Evolutionary conservation across 768 basidiomycete genomes (phyloP).

Genomic region (Amanita pseudoporphyria): DNA sequence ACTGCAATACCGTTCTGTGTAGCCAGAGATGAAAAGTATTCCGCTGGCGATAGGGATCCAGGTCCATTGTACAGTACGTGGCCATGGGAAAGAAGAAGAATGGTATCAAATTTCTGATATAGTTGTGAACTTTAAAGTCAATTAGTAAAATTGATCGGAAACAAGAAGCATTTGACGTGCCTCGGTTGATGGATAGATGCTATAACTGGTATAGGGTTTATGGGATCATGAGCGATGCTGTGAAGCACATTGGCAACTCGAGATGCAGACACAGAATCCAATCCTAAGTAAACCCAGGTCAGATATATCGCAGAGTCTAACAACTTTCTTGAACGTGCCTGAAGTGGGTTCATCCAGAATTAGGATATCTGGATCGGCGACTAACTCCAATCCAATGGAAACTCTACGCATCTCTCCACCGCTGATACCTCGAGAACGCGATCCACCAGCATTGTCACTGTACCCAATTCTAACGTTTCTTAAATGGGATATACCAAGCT

Average conservation of each 20-base stretch:
- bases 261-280: slow-evolving; percentile 83
- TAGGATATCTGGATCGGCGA: slow-evolving; percentile 76
- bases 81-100: slow-evolving; percentile 72
- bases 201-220: slow-evolving; percentile 70
- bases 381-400: slow-evolving; percentile 83
- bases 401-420: slow-evolving; percentile 90
- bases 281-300: slow-evolving; percentile 27
- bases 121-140: slow-evolving; percentile 51
- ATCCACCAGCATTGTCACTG: slow-evolving; percentile 44
- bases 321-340: slow-evolving; percentile 21
- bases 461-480: slow-evolving; percentile 62
- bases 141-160: neutral
- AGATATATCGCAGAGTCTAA: slow-evolving; percentile 2
- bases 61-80: slow-evolving; percentile 71
- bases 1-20: slow-evolving; percentile 19
- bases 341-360: slow-evolving; percentile 84
- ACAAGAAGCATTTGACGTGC: slow-evolving; percentile 22
- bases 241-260: slow-evolving; percentile 72
- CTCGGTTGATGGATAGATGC: slow-evolving; percentile 86
- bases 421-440: slow-evolving; percentile 73
- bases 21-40: slow-evolving; percentile 48
- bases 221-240: slow-evolving; percentile 60
- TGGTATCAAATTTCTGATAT: slow-evolving; percentile 78
- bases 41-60: slow-evolving; percentile 60
- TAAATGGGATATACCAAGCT: slow-evolving; percentile 66